Evolutionary conservation across 208 protist species (phyloP), one percentile per base, ranked within the genome.

Genomic region (Wallacemonas sp.): DNA sequence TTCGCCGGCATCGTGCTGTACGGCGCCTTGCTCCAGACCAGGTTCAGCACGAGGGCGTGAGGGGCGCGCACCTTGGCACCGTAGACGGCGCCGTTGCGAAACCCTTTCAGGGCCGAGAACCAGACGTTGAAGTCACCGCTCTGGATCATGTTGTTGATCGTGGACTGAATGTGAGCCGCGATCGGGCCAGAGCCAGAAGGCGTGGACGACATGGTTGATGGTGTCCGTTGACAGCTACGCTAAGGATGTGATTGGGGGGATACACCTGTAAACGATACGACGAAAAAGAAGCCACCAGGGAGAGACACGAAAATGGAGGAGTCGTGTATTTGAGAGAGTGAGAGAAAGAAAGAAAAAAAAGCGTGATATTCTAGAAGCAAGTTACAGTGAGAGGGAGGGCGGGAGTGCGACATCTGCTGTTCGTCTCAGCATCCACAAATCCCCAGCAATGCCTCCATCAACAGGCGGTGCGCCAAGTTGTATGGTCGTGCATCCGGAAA

Each of bases 81-180:
- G 70, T 97, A 97, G 0, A 93, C 85, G 34, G 92, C 74, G 27
- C 92, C 92, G 49, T 97, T 94, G 30, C 92, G 88, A 44, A 94
- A 93, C 0, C 74, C 87, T 54, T 95, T 93, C 2, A 97, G 61
- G 1, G 86, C 80, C 16, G 80, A 71, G 32, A 95, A 83, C 38
- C 95, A 58, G 17, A 80, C 44, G 41, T 80, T 66, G 54, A 86
- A 90, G 57, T 82, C 58, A 2, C 85, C 87, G 16, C 79, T 88
- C 17, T 60, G 55, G 55, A 93, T 93, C 78, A 92, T 78, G 17
- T 66, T 56, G 65, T 96, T 76, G 44, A 93, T 80, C 41, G 72
- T 21, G 4, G 57, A 16, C 11, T 32, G 23, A 2, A 34, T 9
- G 8, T 63, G 34, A 0, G 0, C 57, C 0, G 57, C 23, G 19